Evolutionary conservation across 441 rosid genomes (phyloP), one percentile per base, ranked within the genome.

Genomic region (Melastoma candidum): DNA sequence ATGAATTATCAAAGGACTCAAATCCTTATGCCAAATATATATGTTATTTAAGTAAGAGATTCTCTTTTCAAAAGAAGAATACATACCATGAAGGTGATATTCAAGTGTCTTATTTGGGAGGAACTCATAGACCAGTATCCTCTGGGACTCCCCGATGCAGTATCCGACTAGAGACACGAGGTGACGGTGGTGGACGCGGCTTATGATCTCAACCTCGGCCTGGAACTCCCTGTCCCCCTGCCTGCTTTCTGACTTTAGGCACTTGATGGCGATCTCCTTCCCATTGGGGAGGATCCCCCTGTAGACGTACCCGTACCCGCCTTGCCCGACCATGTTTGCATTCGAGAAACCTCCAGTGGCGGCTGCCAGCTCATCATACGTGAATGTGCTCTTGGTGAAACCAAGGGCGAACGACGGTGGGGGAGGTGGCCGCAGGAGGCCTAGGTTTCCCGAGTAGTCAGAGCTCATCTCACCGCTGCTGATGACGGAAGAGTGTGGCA

Each of bases 231-330:
- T 57, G 10, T 72, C 77, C 0, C 97, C 95, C 64, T 92, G 95
- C 17, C 94, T 87, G 2, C 94, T 81, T 1, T 87, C 95, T 1
- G 72, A 56, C 73, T 85, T 88, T 10, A 92, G 82, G 53, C 85
- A 79, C 75, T 92, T 88, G 11, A 82, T 87, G 0, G 97, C 96
- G 11, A 92, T 68, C 71, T 79, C 98, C 67, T 87, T 85, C 3
- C 97, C 86, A 51, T 58, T 75, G 5, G 87, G 81, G 66, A 88
- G 51, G 7, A 78, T 65, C 14, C 98, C 97, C 66, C 82, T 88
- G 64, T 87, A 80, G 43, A 92, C 98, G 51, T 74, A 85, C 7
- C 98, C 95, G 51, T 85, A 92, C 45, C 95, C 98, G n/a, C 97
- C 98, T 53, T 88, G 85, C 4, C 98, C 96, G 14, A 92, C 47